Evolutionary conservation across 2,329 filamentous ascomycete species (phyloP), one percentile per base, ranked within the genome.

Genomic region (Fulvia fulva): DNA sequence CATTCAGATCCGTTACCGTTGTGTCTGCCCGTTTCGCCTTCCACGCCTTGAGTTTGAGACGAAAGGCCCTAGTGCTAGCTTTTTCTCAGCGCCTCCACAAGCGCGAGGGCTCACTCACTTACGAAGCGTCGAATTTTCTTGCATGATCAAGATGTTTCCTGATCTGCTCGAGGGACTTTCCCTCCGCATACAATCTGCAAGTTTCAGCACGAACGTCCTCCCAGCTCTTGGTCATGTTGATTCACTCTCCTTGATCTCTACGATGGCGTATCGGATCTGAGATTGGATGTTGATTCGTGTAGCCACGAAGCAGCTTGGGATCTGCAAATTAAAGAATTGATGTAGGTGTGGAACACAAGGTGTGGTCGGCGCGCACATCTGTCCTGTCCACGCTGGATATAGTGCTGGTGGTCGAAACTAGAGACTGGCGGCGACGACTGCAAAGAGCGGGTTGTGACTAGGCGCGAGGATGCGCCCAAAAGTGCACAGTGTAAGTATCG

Each of bases 31-130:
- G 19, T 23, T 53, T 53, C 21, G 25, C 37, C 23, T 53, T 45
- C 51, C 51, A 53, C 22, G 51, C 51, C 37, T 53, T 53, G 4
- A 53, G 16, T 30, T 53, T 53, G 16, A 45, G 37, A 19, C 51
- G 37, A 25, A 53, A 45, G 3, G 51, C 51, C 19, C 37, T 45
- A 21, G 37, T 53, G 11, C 51, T 45, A 21, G 16, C 5, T 14
- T 21, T 1, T 16, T 14, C 9, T 53, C 22, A 53, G 34, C 16
- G 16, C 23, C 21, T 4, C 4, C 9, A 14, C 19, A 28, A 14
- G 12, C 25, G n/a, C 2, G 12, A n/a, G 9, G 11, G 11, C 1
- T 3, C 23, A 28, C 30, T 5, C 5, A 25, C 51, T 44, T 53
- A 53, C 51, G 37, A 53, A 19, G 51, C 51, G 12, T 53, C 51